Conservation (phyloP, 495 filamentous ascomycete genomes). For the Umbilicaria muhlenbergii region DNA sequence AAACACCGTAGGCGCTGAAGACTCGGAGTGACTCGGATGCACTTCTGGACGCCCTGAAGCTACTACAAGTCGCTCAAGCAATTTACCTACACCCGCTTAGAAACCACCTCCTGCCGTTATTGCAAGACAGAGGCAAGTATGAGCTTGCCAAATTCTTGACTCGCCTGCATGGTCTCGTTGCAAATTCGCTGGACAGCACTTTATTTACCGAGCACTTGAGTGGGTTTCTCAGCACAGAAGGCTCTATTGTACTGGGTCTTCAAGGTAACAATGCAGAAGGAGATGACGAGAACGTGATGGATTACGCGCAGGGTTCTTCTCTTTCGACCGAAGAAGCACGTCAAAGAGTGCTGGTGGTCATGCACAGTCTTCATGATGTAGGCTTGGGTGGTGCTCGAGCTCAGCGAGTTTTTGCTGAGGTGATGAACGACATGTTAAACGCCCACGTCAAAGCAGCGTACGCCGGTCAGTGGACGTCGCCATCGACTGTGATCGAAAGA, state of each 20-base stretch:
- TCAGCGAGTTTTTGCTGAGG: conserved; percentile 58
- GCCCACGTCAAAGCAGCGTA: conserved; percentile 46
- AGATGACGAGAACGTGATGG: conserved; percentile 12
- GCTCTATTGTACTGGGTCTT: conserved; percentile 41
- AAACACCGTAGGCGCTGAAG: conserved; percentile 19
- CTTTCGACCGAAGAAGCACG: background rate
- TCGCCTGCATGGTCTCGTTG: conserved; percentile 49
- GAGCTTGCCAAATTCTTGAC: conserved; percentile 33
- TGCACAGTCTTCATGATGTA: conserved; percentile 48
- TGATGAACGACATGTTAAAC: conserved; percentile 58
- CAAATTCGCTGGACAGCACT: conserved; percentile 42
- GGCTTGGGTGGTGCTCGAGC: conserved; percentile 62
- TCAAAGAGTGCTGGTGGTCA: conserved; percentile 25
- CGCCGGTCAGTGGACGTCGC: conserved; percentile 39
- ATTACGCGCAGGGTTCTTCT: conserved; percentile 3
- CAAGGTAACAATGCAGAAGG: conserved; percentile 4
- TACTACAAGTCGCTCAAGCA: conserved; percentile 26
- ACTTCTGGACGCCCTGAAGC: conserved; percentile 25
- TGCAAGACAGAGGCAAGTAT: conserved; percentile 18
- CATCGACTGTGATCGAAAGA: conserved; percentile 38
- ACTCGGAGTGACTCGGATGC: conserved; percentile 13
- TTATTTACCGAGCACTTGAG: conserved; percentile 34
- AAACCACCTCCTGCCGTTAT: conserved; percentile 22
- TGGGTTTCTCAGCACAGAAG: conserved; percentile 34
- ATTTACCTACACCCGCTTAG: conserved; percentile 32